Conservation (phyloP, 2,329 filamentous ascomycete genomes). For the Cercospora brassicicola region DNA sequence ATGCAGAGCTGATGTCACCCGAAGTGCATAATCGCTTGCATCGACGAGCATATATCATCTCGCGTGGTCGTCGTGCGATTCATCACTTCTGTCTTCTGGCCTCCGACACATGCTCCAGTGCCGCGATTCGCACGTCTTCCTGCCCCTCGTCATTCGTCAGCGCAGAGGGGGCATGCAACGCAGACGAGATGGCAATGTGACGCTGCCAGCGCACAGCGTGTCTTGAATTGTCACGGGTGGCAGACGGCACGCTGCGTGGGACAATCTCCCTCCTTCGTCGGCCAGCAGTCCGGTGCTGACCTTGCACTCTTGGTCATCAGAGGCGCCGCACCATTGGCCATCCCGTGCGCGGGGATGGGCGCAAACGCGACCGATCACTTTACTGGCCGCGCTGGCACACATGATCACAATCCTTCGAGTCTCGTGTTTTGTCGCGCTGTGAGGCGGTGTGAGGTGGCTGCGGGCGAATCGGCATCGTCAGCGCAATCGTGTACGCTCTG, state of each 20-base stretch:
- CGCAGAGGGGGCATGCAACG: not conserved
- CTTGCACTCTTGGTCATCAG: constrained; percentile 3
- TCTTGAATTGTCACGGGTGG: not conserved
- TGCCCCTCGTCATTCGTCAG: not conserved
- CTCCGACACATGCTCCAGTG: not conserved
- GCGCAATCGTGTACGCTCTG: constrained; percentile 8
- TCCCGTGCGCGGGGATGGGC: constrained; percentile 5
- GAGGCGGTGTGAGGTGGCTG: constrained; percentile 20
- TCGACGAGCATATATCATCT: constrained; percentile 4
- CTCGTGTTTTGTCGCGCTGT: not conserved
- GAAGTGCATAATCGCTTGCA: constrained; percentile 7
- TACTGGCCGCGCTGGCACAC: constrained; percentile 13
- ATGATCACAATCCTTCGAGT: constrained; percentile 15
- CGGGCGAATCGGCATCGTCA: constrained; percentile 3
- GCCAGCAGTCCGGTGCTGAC: constrained; percentile 2
- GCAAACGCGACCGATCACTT: constrained; percentile 14
- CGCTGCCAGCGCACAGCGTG: constrained; percentile 7
- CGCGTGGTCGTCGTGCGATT: not conserved
- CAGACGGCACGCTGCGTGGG: not conserved
- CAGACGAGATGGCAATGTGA: not conserved
- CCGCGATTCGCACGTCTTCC: not conserved
- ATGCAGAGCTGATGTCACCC: constrained; percentile 9
- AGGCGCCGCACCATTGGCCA: not conserved
- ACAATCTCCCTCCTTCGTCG: constrained; percentile 4
- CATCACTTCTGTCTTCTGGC: not conserved